Percentiles rank a stretch among this genome's conserved stretches.
phyloP scores from a whole-genome alignment of 2,329 filamentous ascomycete genomes.

The Beauveria sp. region DNA sequence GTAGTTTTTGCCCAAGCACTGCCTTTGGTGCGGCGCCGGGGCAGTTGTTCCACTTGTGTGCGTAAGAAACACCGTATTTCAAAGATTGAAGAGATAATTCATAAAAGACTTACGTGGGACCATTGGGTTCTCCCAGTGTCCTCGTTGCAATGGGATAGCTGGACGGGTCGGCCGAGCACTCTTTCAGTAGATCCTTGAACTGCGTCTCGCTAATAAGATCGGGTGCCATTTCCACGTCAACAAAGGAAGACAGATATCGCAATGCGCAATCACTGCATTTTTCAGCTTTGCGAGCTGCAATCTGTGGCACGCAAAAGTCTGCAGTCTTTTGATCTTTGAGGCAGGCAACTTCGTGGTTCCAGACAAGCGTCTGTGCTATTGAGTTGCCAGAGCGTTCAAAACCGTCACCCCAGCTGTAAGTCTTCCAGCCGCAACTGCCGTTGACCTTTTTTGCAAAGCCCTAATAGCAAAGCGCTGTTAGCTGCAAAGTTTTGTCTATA shows the following conservation, averaged over 20 bases:
- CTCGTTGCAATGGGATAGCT: not conserved
- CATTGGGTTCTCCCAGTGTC: not conserved
- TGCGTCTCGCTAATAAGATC: not conserved
- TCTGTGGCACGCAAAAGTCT: not conserved
- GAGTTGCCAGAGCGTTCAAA: not conserved
- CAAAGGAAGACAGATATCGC: not conserved
- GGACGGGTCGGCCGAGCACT: not conserved
- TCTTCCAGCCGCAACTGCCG: not conserved
- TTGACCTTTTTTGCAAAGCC: not conserved
- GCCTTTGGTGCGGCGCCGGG: not conserved
- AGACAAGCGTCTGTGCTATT: not conserved
- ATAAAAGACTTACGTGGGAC: not conserved
- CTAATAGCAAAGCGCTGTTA: not conserved
- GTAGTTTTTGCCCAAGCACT: not conserved
- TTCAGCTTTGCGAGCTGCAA: not conserved
- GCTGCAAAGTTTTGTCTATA: not conserved
- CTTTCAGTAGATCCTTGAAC: not conserved
- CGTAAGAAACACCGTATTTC: not conserved
- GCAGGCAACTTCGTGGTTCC: not conserved
- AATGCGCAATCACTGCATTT: not conserved
- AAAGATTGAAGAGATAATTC: too few species aligned
- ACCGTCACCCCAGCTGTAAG: not conserved
- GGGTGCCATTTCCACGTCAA: not conserved
- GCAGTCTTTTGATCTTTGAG: not conserved
- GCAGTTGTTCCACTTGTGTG: not conserved